A percentile compares a stretch with the other conserved stretches of the same genome.
Evolutionary conservation across 2,329 filamentous ascomycete genomes (phyloP).

Genomic region (Periglandula ipomoeae): DNA sequence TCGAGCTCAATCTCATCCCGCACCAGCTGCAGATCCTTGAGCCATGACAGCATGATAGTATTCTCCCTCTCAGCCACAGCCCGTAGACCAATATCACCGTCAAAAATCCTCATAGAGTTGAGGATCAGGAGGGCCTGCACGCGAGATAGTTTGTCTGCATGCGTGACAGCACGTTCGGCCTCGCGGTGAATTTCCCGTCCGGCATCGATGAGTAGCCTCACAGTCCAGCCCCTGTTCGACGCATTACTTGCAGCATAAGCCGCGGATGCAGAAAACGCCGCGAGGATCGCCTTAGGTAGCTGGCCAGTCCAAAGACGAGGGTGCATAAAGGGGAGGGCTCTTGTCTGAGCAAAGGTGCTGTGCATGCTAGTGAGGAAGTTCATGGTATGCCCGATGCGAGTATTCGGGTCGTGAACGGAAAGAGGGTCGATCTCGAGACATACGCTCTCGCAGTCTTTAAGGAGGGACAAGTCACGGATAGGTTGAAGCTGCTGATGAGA

Average conservation of each 20-base stretch:
- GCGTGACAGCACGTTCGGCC: slow-evolving; percentile 21
- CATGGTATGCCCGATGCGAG: slow-evolving; percentile 26
- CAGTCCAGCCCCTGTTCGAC: slow-evolving; percentile 29
- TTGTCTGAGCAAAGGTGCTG: slow-evolving; percentile 24
- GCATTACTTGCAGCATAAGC: slow-evolving; percentile 28
- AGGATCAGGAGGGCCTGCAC: slow-evolving; percentile 33
- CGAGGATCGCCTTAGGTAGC: slow-evolving; percentile 30
- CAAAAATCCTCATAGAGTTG: slow-evolving; percentile 33
- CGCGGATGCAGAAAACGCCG: slow-evolving; percentile 29
- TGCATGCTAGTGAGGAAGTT: slow-evolving; percentile 23
- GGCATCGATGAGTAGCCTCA: slow-evolving; percentile 29
- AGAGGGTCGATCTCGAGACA: slow-evolving; percentile 21
- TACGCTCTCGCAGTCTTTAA: slow-evolving; percentile 12
- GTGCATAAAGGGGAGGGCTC: slow-evolving; percentile 33
- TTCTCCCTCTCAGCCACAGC: slow-evolving; percentile 32
- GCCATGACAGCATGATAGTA: slow-evolving; percentile 27
- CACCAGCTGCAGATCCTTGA: slow-evolving; percentile 22
- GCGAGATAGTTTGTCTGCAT: slow-evolving; percentile 31
- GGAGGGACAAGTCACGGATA: slow-evolving; percentile 21
- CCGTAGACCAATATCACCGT: slow-evolving; percentile 31
- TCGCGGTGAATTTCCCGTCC: slow-evolving; percentile 27
- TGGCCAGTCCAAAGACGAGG: slow-evolving; percentile 29
- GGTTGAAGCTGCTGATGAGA: slow-evolving; percentile 12
- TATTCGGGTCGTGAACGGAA: slow-evolving; percentile 26
- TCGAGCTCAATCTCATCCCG: slow-evolving; percentile 24